These are phyloP conservation scores for Mycena citricolor DNA, from an alignment of 1,284 basidiomycete species.

Conservation along the genomic window DNA sequence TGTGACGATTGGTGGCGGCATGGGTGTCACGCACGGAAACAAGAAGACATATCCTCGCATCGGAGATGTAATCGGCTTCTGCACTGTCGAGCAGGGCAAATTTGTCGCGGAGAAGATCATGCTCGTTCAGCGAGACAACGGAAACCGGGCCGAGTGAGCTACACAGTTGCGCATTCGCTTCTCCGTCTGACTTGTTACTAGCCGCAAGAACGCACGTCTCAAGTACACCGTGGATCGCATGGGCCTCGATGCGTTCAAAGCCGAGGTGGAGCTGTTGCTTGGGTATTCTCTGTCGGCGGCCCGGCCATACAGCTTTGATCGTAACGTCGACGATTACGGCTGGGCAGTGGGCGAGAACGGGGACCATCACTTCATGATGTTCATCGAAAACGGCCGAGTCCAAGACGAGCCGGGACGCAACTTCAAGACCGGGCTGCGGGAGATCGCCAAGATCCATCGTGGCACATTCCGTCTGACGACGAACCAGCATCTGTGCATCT, in stretches of 20 bases:
- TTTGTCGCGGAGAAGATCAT: slow-evolving; percentile 91
- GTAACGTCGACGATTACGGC: slow-evolving; percentile 93
- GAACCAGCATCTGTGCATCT: slow-evolving; percentile 93
- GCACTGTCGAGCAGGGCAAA: slow-evolving; percentile 84
- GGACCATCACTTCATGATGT: slow-evolving; percentile 89
- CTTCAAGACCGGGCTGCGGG: slow-evolving; percentile 91
- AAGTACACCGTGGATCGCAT: slow-evolving; percentile 98
- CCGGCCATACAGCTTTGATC: slow-evolving; percentile 80
- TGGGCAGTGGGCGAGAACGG: slow-evolving; percentile 90
- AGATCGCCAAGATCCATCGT: slow-evolving; percentile 94
- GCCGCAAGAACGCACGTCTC: slow-evolving; percentile 89
- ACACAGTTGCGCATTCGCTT: slow-evolving; percentile 45
- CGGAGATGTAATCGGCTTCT: slow-evolving; percentile 90
- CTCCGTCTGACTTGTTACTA: too few relatives aligned
- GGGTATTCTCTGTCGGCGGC: slow-evolving; percentile 79
- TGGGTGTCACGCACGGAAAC: slow-evolving; percentile 99
- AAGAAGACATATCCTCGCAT: slow-evolving; percentile 98
- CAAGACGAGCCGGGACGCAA: slow-evolving; percentile 88
- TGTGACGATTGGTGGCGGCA: slow-evolving; percentile 90
- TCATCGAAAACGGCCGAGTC: slow-evolving; percentile 97
- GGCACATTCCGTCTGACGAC: slow-evolving; percentile 90
- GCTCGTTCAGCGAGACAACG: slow-evolving; percentile 93
- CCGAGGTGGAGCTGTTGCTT: slow-evolving; percentile 87
- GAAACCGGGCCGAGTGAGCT: slow-evolving; percentile 87
- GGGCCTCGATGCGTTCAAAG: slow-evolving; percentile 84